Base-by-base conservation (phyloP, 306 rosid genomes). In the Begonia loranthoides region DNA sequence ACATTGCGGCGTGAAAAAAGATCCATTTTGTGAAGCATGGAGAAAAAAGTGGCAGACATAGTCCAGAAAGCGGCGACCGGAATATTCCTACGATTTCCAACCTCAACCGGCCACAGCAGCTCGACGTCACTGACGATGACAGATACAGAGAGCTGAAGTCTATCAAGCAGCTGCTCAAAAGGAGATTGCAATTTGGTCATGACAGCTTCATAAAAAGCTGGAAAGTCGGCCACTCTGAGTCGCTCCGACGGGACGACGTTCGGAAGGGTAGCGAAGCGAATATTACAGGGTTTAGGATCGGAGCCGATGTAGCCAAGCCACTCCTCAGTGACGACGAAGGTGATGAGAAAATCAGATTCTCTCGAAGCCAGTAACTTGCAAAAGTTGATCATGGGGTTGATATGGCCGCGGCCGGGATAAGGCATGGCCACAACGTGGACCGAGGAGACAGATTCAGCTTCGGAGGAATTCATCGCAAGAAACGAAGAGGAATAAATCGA, bases 311-410 rank as follows among this genome's bases (percentile, higher is more conserved):
- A 53, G 21, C 62, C 56, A 41, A 52, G 57, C 81, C 82, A 76
- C 57, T 79, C 82, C 58, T 78, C 70, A 13, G 87, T 79, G 58
- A 79, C 68, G 22, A 79, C 73, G 43, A 75, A 72, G 62, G 75
- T 76, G 57, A 79, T 54, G 49, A 66, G 62, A 46, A 69, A 56
- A 4, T 66, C 48, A 1, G 65, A 24, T 9, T n/a, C 36, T 46
- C 50, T 69, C 12, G 57, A 62, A 28, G 44, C 40, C 0, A 75
- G 62, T 4, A 51, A 47, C 34, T 70, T 73, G 75, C 82, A 83
- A 43, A 83, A 61, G 60, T 50, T 77, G 79, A 83, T 76, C 75
- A 80, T 74, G 12, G 85, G 80, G 66, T 74, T 78, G 52, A 78
- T 39, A 57, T 70, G 84, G 8, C 78, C 78, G 41, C 70, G 47